Percentiles rank a stretch among this genome's conserved stretches.
These are phyloP conservation scores for Wickerhamomyces sp. DNA, from an alignment of 1,139 yeast species.

Conservation along the genomic window DNA sequence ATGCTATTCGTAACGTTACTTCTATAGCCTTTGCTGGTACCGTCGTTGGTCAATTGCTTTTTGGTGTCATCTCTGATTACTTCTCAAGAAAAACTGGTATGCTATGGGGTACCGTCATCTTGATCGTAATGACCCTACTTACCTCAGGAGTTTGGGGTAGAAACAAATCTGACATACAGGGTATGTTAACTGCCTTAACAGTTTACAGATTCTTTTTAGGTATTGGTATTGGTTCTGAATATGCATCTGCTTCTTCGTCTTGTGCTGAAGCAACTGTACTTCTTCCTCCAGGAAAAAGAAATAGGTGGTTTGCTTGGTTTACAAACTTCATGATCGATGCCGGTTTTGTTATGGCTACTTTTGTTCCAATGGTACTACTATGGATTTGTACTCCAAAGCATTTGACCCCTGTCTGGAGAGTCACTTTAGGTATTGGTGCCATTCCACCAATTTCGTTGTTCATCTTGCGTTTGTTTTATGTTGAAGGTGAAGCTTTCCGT, in stretches of 20 bases:
- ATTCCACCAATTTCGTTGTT: conserved; percentile 79
- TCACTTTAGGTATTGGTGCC: conserved; percentile 91
- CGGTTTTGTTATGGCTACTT: conserved; percentile 81
- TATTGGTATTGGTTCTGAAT: conserved; percentile 84
- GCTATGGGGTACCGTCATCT: conserved; percentile 67
- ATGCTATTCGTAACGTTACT: conserved; percentile 72
- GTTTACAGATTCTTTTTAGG: conserved; percentile 85
- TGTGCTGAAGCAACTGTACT: conserved; percentile 87
- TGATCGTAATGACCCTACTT: conserved; percentile 71
- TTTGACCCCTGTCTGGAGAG: conserved; percentile 84
- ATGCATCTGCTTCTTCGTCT: conserved; percentile 90
- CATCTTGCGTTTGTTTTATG: conserved; percentile 68
- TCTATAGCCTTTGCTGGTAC: conserved; percentile 93
- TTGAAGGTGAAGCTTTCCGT: conserved; percentile 66
- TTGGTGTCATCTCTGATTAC: conserved; percentile 78
- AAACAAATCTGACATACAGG: conserved; percentile 36
- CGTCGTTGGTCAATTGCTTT: conserved; percentile 76
- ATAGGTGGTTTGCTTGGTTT: conserved; percentile 85
- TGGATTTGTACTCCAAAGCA: conserved; percentile 76
- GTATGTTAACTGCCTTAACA: conserved; percentile 78
- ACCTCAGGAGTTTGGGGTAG: conserved; percentile 88
- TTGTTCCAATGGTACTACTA: conserved; percentile 79
- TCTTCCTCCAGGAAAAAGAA: conserved; percentile 76
- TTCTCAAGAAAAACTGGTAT: conserved; percentile 77
- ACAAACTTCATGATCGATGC: conserved; percentile 84